Conservation (phyloP, 2,329 filamentous ascomycete species). For the Pseudocercospora musae region DNA sequence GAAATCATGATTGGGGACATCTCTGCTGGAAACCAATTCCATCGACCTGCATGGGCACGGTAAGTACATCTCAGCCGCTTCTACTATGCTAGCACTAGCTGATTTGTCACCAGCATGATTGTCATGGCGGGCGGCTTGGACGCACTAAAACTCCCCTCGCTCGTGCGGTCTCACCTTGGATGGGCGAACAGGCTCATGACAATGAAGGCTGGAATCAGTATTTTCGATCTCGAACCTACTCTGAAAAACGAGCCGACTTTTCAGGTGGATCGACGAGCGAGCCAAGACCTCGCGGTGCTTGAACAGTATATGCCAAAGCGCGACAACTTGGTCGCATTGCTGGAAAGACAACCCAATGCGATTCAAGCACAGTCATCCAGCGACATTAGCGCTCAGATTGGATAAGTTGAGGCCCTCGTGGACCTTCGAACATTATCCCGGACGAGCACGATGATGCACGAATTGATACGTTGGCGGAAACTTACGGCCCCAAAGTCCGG, state of each 20-base stretch:
- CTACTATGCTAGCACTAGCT: neutral
- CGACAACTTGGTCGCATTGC: neutral
- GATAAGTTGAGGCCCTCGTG: too few species aligned
- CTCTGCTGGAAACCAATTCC: slow-evolving; percentile 8
- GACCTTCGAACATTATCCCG: too few species aligned
- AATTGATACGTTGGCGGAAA: too few species aligned
- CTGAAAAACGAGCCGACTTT: slow-evolving; percentile 1
- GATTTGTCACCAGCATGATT: slow-evolving; percentile 9
- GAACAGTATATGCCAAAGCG: neutral
- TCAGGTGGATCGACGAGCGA: neutral
- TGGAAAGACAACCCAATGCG: too few species aligned
- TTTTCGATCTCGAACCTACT: slow-evolving; percentile 2
- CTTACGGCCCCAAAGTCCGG: too few species aligned
- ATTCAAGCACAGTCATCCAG: too few species aligned
- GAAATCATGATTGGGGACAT: slow-evolving; percentile 16
- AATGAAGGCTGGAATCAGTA: slow-evolving; percentile 2
- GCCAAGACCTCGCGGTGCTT: slow-evolving; percentile 1
- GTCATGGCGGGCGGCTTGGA: slow-evolving; percentile 14
- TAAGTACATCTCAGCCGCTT: neutral
- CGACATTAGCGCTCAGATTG: too few species aligned
- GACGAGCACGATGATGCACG: too few species aligned
- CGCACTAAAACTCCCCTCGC: neutral
- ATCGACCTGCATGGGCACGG: slow-evolving; percentile 15
- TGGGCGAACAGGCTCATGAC: slow-evolving; percentile 8
- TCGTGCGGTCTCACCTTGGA: neutral